Base-by-base conservation (phyloP, 495 filamentous ascomycete species). In the Daldinia loculata region DNA sequence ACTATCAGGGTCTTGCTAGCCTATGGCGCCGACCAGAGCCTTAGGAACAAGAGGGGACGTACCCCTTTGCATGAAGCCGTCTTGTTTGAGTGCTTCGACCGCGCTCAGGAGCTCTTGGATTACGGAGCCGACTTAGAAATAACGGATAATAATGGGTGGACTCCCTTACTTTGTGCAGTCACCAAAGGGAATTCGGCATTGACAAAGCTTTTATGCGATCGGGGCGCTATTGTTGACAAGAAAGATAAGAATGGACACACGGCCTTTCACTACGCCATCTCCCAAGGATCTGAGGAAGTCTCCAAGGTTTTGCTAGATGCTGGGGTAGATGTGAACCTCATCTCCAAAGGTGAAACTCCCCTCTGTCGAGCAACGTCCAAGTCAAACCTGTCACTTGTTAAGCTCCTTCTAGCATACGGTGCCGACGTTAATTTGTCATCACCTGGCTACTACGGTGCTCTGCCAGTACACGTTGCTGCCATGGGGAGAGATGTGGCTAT, bases 61-160 rank as follows among this genome's bases (percentile, higher is more conserved):
- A 74, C 63, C 9, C 69, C 76, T 34, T 63, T 77, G 15, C 72
- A 72, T 26, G 59, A 66, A 26, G 76, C 76, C 9, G 67, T 74
- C n/a, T 69, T 63, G 4, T 66, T 56, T 34, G 55, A 52, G n/a
- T 66, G 67, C 3, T 58, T 66, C 2, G 56, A 57, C 24, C 53
- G 74, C 11, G 67, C 55, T 17, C 58, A 61, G 43, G 63, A 75
- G 64, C 66, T 78, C 3, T 51, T 78, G n/a, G 69, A 70, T 34
- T 76, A 75, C 39, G 75, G 77, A 9, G 77, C 75, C 2, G 72
- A 76, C 38, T 50, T 72, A 3, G 74, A 75, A 32, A 56, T 68
- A 9, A 36, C 63, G 7, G 69, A 73, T 22, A 61, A 55, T 14
- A 67, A 65, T 3, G 70, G 75, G 2, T 65, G 69, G 52, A 72